Conservation (phyloP, 441 rosid genomes). For the Adansonia madagascariensis region DNA sequence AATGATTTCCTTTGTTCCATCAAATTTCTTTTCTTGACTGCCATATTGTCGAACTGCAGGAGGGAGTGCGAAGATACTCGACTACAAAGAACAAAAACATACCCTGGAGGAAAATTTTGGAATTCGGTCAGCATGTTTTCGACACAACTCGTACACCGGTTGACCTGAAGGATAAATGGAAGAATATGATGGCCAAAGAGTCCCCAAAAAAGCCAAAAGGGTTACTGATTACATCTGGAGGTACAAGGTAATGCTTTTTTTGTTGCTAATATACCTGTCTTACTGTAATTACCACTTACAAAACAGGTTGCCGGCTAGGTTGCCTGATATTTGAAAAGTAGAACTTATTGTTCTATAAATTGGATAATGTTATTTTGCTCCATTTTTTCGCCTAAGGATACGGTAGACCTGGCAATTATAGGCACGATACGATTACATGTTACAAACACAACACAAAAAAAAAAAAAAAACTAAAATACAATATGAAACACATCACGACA, state of each 20-base stretch:
- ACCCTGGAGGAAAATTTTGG: constrained; percentile 78
- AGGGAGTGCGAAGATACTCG: constrained; percentile 58
- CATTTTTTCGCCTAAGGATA: too few relatives aligned
- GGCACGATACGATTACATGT: too few relatives aligned
- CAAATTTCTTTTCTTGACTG: background rate
- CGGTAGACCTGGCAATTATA: too few relatives aligned
- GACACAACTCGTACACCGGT: constrained; percentile 48
- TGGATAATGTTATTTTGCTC: background rate
- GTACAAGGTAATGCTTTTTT: background rate
- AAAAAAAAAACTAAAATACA: too few relatives aligned
- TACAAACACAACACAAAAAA: too few relatives aligned
- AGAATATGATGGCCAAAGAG: constrained; percentile 40
- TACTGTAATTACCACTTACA: background rate
- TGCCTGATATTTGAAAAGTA: constrained; percentile 6
- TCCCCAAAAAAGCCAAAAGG: background rate
- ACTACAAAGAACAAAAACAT: constrained; percentile 40
- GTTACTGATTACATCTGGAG: background rate
- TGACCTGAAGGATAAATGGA: constrained; percentile 90
- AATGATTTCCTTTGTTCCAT: background rate
- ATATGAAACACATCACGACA: too few relatives aligned
- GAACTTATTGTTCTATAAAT: background rate
- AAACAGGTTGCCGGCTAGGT: background rate
- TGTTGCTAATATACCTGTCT: background rate
- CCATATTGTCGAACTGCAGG: constrained; percentile 41
- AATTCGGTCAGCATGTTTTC: constrained; percentile 59